Evolutionary conservation across 768 basidiomycete genomes (phyloP), one percentile per base, ranked within the genome.

Genomic region (Collybia sp.): DNA sequence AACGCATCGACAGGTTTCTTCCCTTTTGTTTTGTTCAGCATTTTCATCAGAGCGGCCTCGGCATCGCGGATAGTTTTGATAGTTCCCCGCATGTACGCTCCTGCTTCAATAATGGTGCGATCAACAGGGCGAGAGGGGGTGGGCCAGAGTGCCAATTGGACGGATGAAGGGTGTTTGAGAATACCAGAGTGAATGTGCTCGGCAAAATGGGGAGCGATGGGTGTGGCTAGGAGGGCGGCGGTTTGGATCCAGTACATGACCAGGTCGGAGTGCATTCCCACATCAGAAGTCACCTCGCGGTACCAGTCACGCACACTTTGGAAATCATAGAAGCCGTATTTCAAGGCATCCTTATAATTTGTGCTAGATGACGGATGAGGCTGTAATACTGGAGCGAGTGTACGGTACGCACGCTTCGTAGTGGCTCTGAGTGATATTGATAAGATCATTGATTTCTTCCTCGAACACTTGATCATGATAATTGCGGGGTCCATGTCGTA

Each of bases 271-370:
- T 98, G 94, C 93, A 98, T 96, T 20, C 93, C 91, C 41, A 84
- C 70, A 50, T 93, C 90, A 6, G 79, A 70, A 2, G 89, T 93
- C 42, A 95, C 90, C 61, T 93, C 88, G 47, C 93, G 90, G 64
- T 98, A 98, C 86, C 93, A 93, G 61, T 98, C 94, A 39, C 96
- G 88, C 2, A 83, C 75, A 42, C 80, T 85, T 63, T 97, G 92
- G 53, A 94, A 78, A 58, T 96, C 93, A 75, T 93, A 99, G 69
- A 97, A 95, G 40, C 94, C 95, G 53, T 77, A 86, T 66, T 97
- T 95, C 50, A 97, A 66, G 9, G 94, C 93, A 48, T 95, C 92
- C 68, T 98, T 99, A 82, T 88, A 99, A 63, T 88, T 82, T 49
- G 85, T 92, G 16, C 94, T 96, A 58, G 38, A 40, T 30, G n/a